Base-by-base conservation (phyloP, 345 rosid species). In the Eucalyptus dawsonii region DNA sequence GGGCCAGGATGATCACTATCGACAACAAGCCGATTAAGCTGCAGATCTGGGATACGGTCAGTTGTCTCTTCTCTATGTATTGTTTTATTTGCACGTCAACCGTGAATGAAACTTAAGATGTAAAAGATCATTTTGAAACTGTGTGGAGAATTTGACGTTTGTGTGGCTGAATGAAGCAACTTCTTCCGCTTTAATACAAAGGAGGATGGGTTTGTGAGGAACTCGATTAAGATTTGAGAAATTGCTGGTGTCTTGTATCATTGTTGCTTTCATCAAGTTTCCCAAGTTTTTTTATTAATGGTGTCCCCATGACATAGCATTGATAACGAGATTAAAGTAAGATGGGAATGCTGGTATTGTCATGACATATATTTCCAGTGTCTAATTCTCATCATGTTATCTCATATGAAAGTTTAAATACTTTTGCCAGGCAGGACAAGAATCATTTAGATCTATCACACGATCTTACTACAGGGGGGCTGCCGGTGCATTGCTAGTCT, bases 31-130 rank as follows among this genome's bases (percentile, higher is more conserved):
- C 99, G 29, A 96, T 98, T 91, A 95, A 98, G 93, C 98, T 98
- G 88, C 99, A 98, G 94, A 98, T 98, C 88, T 98, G 99, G 99
- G 99, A 98, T 91, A 98, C 99, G 92, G 99, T 97, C 37, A 51
- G 91, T 88, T 40, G 88, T 44, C 88, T 45, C 34, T 54, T 67
- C 86, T 86, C 50, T 44, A 34, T 72, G 87, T 72, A 49, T 56
- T 45, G 65, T 45, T 53, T 42, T 72, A 34, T 72, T 72, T 72
- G 81, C 81, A 72, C 34, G 21, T 9, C 8, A 9, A 72, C 44
- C 25, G 24, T 72, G 81, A 34, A 17, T 72, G 81, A 72, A 72
- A 72, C 44, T 72, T 17, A 0, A 34, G 25, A 37, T 9, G 81
- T 72, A 72, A 72, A 72, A 72, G 58, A 72, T 72, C 24, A 34